Evolutionary conservation across 805 yeast genomes (phyloP).

Genomic region (Schwanniomyces vanrijiae): DNA sequence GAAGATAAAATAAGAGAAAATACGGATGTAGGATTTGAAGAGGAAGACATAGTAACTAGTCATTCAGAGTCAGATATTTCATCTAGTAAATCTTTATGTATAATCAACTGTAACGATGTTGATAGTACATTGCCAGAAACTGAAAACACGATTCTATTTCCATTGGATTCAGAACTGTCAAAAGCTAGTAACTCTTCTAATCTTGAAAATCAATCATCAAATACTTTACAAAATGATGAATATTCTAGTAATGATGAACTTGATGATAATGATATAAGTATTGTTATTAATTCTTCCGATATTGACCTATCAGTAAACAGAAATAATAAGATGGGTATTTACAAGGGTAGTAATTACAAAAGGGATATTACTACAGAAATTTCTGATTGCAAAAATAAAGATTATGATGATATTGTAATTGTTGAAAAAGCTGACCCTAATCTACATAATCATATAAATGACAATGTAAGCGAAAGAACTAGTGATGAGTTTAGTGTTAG

Average conservation of each 20-base stretch:
- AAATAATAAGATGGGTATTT: constrained; percentile 7
- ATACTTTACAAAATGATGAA: neutral
- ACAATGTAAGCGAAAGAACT: too few relatives aligned
- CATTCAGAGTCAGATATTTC: neutral
- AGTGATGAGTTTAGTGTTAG: too few relatives aligned
- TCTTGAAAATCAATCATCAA: neutral
- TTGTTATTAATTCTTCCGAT: neutral
- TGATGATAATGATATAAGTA: neutral
- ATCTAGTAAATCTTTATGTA: too few relatives aligned
- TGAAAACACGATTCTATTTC: neutral
- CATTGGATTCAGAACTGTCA: too few relatives aligned
- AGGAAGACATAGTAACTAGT: too few relatives aligned
- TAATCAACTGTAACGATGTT: too few relatives aligned
- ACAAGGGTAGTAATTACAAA: constrained; percentile 7
- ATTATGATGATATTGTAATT: neutral
- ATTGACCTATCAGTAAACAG: neutral
- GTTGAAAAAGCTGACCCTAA: neutral
- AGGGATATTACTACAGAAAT: too few relatives aligned
- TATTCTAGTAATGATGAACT: neutral
- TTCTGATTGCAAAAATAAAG: too few relatives aligned
- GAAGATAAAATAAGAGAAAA: neutral
- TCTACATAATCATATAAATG: too few relatives aligned
- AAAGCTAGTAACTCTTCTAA: neutral
- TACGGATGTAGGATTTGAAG: neutral
- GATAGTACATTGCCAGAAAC: neutral